phyloP scores from a whole-genome alignment of 139 green algal genomes.

The Closterium sp. region DNA sequence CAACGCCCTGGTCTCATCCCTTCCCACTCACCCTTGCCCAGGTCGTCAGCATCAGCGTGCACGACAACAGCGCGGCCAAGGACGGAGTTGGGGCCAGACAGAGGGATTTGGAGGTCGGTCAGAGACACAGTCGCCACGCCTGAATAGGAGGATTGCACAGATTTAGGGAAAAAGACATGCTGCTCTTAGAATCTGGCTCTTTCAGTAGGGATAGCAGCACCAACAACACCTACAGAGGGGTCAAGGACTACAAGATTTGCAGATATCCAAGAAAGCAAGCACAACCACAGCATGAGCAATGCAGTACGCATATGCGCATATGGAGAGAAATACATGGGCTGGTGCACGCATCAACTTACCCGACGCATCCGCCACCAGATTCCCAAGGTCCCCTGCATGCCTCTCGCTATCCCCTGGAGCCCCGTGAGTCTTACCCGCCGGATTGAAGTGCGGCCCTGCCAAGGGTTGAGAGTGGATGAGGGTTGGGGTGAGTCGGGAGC shows the following conservation, averaged over 20 bases:
- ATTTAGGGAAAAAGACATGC: no score
- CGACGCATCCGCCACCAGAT: conserved; percentile 42
- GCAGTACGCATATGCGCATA: not conserved
- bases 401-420: conserved; percentile 49
- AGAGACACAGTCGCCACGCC: not conserved
- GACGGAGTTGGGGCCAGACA: conserved; percentile 45
- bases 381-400: conserved; percentile 58
- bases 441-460: conserved; percentile 59
- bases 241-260: no score
- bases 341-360: conserved; percentile 14
- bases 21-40: conserved; percentile 52
- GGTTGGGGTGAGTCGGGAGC: no score
- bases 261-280: no score
- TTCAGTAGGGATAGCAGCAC: no score
- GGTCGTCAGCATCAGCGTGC: conserved; percentile 51
- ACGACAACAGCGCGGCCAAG: conserved; percentile 53
- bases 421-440: conserved; percentile 50
- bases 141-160: not conserved
- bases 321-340: not conserved
- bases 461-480: no score
- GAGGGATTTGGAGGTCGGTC: conserved; percentile 39
- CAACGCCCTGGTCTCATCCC: not conserved
- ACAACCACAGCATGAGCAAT: no score
- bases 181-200: no score
- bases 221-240: no score